These are phyloP conservation scores for Phalaenopsis equestris DNA, from an alignment of 106 monocot species.

Conservation along the genomic window DNA sequence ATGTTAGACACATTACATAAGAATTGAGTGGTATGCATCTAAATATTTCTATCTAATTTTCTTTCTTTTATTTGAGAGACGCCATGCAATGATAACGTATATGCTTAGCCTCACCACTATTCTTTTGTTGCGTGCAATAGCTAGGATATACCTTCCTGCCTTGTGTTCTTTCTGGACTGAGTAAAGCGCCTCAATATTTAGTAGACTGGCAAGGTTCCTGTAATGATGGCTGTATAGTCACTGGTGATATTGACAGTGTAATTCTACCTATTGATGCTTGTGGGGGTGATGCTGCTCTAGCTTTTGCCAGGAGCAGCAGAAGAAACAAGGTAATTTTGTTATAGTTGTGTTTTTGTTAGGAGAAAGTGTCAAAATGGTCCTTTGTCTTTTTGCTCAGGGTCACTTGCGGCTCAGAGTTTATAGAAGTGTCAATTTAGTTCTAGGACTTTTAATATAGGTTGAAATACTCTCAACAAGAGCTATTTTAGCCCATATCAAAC, in stretches of 20 bases:
- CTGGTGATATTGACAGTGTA: slow-evolving; percentile 82
- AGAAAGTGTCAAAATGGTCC: background rate
- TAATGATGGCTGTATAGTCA: slow-evolving; percentile 34
- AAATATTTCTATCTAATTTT: too few species aligned
- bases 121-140: slow-evolving; percentile 18
- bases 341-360: background rate
- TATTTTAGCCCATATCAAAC: too few species aligned
- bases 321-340: slow-evolving; percentile 41
- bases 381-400: too few species aligned
- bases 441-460: too few species aligned
- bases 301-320: slow-evolving; percentile 51
- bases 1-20: too few species aligned
- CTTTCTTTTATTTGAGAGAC: too few species aligned
- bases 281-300: slow-evolving; percentile 81
- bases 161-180: slow-evolving; percentile 88
- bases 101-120: too few species aligned
- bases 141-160: slow-evolving; percentile 94
- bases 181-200: slow-evolving; percentile 73
- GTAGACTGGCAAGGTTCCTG: slow-evolving; percentile 13
- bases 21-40: too few species aligned
- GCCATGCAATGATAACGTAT: too few species aligned
- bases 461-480: too few species aligned
- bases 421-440: too few species aligned
- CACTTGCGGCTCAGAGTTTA: too few species aligned
- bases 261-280: slow-evolving; percentile 80